Conservation (phyloP, 2,329 filamentous ascomycete genomes). For the Colletotrichum lini region DNA sequence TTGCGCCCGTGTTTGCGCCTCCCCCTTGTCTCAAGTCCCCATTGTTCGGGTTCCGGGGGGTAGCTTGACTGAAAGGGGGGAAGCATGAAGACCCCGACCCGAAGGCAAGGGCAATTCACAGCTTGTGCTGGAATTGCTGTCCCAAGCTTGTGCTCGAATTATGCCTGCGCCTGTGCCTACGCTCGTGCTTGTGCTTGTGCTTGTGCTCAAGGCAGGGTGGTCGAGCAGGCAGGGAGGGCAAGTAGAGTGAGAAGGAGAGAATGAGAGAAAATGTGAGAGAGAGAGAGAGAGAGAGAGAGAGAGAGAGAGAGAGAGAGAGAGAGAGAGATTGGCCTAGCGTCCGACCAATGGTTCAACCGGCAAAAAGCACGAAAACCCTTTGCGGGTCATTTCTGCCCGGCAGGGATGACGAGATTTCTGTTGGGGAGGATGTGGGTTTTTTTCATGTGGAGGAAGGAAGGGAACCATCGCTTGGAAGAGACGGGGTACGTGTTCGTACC, state of each 20-base stretch:
- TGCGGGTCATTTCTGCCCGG: constrained; percentile 36
- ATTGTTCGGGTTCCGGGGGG: constrained; percentile 1
- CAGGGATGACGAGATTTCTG: constrained; percentile 40
- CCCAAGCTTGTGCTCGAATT: constrained; percentile 1
- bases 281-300: no score
- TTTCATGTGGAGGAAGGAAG: background rate
- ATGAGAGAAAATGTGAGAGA: no score
- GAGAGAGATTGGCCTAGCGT: background rate
- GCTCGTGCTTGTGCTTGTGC: no score
- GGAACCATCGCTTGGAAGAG: background rate
- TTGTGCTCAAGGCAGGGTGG: no score
- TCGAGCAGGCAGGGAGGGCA: no score
- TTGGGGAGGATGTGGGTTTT: constrained; percentile 37
- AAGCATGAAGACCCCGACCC: constrained; percentile 2
- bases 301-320: no score
- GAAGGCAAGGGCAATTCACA: constrained; percentile 11
- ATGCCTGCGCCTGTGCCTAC: no score
- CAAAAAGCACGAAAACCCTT: constrained; percentile 14
- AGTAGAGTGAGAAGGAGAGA: background rate
- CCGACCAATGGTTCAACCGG: background rate
- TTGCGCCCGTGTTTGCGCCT: background rate
- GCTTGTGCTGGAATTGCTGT: background rate
- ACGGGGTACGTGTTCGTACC: no score
- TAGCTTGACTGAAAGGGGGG: background rate
- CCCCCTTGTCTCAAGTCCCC: background rate